Conservation (phyloP, 2,329 filamentous ascomycete genomes). For the Talaromyces sp. region DNA sequence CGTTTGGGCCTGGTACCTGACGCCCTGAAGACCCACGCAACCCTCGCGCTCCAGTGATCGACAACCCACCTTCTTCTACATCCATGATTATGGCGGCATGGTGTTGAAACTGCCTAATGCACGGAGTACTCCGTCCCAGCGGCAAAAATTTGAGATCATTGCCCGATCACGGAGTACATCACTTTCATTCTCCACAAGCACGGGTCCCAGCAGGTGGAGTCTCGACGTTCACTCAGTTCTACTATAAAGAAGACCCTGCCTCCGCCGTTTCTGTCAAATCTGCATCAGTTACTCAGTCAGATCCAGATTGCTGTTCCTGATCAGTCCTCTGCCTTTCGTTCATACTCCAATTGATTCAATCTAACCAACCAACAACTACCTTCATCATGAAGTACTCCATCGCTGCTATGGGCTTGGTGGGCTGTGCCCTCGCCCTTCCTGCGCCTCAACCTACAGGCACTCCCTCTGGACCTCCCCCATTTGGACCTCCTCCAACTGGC, state of each 20-base stretch:
- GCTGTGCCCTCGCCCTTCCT: slow-evolving; percentile 26
- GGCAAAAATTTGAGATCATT: slow-evolving; percentile 18
- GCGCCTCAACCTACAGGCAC: slow-evolving; percentile 1
- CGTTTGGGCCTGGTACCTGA: not conserved
- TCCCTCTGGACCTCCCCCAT: slow-evolving; percentile 2
- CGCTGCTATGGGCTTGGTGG: slow-evolving; percentile 24
- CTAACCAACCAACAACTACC: not conserved
- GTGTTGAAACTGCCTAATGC: not conserved
- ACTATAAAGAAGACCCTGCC: slow-evolving; percentile 17
- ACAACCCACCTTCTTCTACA: slow-evolving; percentile 3
- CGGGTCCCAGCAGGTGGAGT: slow-evolving; percentile 6
- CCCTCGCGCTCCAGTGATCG: slow-evolving; percentile 14
- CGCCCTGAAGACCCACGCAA: slow-evolving; percentile 2
- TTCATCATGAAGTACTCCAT: slow-evolving; percentile 24
- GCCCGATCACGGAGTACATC: slow-evolving; percentile 16
- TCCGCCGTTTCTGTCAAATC: not conserved
- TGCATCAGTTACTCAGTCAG: not conserved
- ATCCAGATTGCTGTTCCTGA: slow-evolving; percentile 2
- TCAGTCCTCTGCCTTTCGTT: not conserved
- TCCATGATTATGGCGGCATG: slow-evolving; percentile 1
- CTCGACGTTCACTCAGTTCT: not conserved
- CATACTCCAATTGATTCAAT: not conserved
- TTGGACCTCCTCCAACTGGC: slow-evolving; percentile 6
- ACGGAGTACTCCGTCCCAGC: not conserved
- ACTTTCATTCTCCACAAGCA: slow-evolving; percentile 1